Percentiles rank a stretch among this genome's conserved stretches.
Evolutionary conservation across 352 stramenopile species (phyloP).

Genomic region (Phytophthora brassicae): DNA sequence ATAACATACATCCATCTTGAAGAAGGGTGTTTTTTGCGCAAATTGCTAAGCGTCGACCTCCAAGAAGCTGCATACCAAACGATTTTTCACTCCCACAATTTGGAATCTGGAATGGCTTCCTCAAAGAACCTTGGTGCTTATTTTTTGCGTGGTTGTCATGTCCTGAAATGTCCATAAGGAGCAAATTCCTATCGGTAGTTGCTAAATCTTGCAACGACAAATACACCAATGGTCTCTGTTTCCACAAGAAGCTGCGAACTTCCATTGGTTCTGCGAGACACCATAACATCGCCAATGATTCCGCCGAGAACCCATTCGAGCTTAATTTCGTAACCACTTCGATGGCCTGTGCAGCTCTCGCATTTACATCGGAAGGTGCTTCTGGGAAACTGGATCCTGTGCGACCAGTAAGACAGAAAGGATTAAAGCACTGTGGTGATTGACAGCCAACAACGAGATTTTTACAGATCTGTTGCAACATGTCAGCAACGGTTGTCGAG

Average conservation of each 20-base stretch:
- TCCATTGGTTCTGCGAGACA: slow-evolving; percentile 33
- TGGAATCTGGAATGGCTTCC: slow-evolving; percentile 64
- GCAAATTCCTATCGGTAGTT: background rate
- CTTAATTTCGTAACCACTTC: slow-evolving; percentile 46
- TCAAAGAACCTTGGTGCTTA: slow-evolving; percentile 30
- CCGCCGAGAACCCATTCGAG: slow-evolving; percentile 31
- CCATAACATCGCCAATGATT: slow-evolving; percentile 41
- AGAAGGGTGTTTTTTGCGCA: background rate
- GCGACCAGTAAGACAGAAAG: slow-evolving; percentile 44
- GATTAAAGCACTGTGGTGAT: slow-evolving; percentile 36
- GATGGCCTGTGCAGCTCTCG: slow-evolving; percentile 49
- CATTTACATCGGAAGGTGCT: slow-evolving; percentile 33
- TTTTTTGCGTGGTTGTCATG: slow-evolving; percentile 43
- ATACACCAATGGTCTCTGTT: slow-evolving; percentile 43
- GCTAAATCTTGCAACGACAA: slow-evolving; percentile 60
- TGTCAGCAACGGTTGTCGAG: slow-evolving; percentile 13
- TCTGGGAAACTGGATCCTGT: background rate
- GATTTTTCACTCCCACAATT: slow-evolving; percentile 1
- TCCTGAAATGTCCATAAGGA: slow-evolving; percentile 60
- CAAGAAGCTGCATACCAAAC: slow-evolving; percentile 47
- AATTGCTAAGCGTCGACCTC: slow-evolving; percentile 27
- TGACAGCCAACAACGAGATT: slow-evolving; percentile 53
- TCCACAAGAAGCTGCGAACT: slow-evolving; percentile 50
- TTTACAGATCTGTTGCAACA: slow-evolving; percentile 49
- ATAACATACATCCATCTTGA: slow-evolving; percentile 23